Conservation (phyloP, 352 stramenopile genomes). For the Globisporangium solare region DNA sequence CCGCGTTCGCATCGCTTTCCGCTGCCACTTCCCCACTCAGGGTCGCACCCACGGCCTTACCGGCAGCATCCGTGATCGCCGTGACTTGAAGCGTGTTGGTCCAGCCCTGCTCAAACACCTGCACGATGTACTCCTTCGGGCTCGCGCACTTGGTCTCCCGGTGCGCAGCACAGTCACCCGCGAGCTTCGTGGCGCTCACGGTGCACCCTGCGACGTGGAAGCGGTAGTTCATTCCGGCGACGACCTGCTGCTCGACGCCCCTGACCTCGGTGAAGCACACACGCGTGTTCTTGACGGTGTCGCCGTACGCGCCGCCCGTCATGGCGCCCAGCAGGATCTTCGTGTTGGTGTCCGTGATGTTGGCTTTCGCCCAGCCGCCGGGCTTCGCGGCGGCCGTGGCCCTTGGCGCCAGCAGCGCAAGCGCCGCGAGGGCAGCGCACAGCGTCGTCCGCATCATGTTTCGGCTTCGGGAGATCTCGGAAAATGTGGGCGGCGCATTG, state of each 20-base stretch:
- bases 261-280: slow-evolving; percentile 34
- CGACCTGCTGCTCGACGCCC: slow-evolving; percentile 30
- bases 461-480: no score
- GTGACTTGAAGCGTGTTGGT: slow-evolving; percentile 59
- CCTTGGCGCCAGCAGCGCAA: neutral
- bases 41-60: neutral
- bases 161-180: slow-evolving; percentile 28
- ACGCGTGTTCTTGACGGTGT: slow-evolving; percentile 22
- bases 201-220: slow-evolving; percentile 55
- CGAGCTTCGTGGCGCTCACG: slow-evolving; percentile 23
- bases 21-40: neutral
- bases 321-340: slow-evolving; percentile 1
- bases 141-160: slow-evolving; percentile 19
- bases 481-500: no score
- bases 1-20: neutral
- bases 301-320: slow-evolving; percentile 13
- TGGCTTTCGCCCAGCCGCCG: neutral
- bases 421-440: neutral
- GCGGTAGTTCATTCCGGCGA: slow-evolving; percentile 74
- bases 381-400: neutral
- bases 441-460: neutral
- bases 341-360: neutral
- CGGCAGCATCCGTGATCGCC: slow-evolving; percentile 20
- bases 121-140: slow-evolving; percentile 35
- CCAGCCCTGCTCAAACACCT: slow-evolving; percentile 59